Conservation (phyloP, 352 stramenopile species). For the Labyrinthula sp. region DNA sequence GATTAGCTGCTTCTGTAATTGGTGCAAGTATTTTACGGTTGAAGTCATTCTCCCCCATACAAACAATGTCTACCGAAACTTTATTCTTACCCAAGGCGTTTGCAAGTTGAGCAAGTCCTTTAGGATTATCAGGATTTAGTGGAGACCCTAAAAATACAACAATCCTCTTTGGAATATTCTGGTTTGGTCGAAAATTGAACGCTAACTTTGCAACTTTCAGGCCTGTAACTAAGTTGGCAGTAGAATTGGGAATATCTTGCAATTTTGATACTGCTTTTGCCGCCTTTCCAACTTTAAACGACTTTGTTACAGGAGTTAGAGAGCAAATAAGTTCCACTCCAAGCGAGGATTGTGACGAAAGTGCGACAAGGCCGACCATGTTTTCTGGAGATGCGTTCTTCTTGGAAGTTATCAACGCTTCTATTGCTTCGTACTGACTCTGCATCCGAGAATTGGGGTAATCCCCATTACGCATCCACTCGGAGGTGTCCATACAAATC, state of each 20-base stretch:
- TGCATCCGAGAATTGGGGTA: conserved; percentile 92
- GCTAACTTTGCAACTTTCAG: conserved; percentile 47
- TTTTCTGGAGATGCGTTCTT: conserved; percentile 91
- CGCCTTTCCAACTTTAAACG: conserved; percentile 67
- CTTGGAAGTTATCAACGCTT: conserved; percentile 84
- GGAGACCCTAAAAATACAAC: conserved; percentile 89
- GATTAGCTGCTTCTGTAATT: conserved; percentile 59
- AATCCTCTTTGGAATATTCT: conserved; percentile 75
- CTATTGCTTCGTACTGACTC: conserved; percentile 88
- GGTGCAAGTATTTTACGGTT: conserved; percentile 61
- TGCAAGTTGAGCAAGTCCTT: conserved; percentile 79
- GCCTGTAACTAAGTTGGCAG: conserved; percentile 60
- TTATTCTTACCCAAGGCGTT: conserved; percentile 99
- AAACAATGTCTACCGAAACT: conserved; percentile 89
- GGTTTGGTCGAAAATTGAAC: conserved; percentile 93
- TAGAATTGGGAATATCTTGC: no score
- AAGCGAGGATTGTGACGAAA: conserved; percentile 58
- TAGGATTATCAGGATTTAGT: conserved; percentile 53
- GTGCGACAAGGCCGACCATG: conserved; percentile 85
- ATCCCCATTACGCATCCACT: conserved; percentile 97
- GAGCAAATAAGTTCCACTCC: conserved; percentile 77
- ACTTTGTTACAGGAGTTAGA: conserved; percentile 88
- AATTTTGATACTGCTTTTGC: conserved; percentile 54
- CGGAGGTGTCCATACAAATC: conserved; percentile 81
- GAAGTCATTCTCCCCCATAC: conserved; percentile 76